These are phyloP conservation scores for Beauveria asiatica DNA, from an alignment of 2,329 filamentous ascomycete species.

Conservation along the genomic window DNA sequence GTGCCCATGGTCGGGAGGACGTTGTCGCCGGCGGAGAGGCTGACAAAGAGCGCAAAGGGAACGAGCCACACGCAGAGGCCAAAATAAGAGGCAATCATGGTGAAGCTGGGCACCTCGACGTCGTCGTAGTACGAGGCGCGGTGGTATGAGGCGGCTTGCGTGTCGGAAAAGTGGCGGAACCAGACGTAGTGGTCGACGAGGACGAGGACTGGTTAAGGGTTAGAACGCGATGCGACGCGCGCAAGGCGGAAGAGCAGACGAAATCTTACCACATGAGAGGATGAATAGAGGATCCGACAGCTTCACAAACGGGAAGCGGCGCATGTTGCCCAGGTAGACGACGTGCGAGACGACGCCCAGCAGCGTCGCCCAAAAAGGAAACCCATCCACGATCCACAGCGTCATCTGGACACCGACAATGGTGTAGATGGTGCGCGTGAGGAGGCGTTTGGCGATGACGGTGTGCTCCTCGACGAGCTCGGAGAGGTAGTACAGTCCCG, in stretches of 20 bases:
- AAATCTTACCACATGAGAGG: conserved; percentile 61
- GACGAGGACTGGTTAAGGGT: conserved; percentile 54
- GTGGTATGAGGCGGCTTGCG: conserved; percentile 48
- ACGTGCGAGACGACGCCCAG: conserved; percentile 74
- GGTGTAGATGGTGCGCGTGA: conserved; percentile 75
- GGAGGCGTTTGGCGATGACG: conserved; percentile 79
- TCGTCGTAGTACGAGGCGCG: conserved; percentile 55
- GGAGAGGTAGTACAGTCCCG: conserved; percentile 96
- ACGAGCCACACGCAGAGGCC: conserved; percentile 95
- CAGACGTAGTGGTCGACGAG: conserved; percentile 88
- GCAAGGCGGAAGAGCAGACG: too few relatives aligned
- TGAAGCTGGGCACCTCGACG: conserved; percentile 67
- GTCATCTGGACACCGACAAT: conserved; percentile 67
- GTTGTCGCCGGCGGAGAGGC: conserved; percentile 87
- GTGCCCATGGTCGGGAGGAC: conserved; percentile 87
- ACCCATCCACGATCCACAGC: conserved; percentile 73
- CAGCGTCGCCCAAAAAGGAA: conserved; percentile 65
- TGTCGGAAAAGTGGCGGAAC: conserved; percentile 82
- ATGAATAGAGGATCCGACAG: conserved; percentile 82
- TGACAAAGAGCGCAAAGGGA: conserved; percentile 91
- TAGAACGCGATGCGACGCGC: background rate
- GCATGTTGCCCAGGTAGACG: conserved; percentile 82
- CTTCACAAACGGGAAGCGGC: conserved; percentile 67
- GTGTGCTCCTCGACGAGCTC: conserved; percentile 98
- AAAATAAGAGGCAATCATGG: conserved; percentile 92